Evolutionary conservation across 805 yeast species (phyloP), one percentile per base, ranked within the genome.

Genomic region (Yarrowia sp.): DNA sequence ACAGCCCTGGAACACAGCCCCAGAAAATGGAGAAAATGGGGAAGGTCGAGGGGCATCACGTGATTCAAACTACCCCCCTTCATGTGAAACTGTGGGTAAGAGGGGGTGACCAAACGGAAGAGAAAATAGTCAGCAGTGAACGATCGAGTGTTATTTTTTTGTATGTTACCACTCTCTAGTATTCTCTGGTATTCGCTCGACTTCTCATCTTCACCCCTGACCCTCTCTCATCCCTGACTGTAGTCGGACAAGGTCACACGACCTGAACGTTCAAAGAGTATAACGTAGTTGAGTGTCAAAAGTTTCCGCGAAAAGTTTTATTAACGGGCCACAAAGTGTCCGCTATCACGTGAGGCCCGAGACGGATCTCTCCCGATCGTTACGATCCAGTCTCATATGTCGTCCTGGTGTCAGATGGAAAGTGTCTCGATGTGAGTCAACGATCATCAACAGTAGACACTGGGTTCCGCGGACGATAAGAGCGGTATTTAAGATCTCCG

Each of bases 21-120:
- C 58, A 36, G 58, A 52, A 38, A 15, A 52, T 20, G 43, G 58
- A 36, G 58, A 52, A 38, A 15, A 52, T 20, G 43, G 58, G 58
- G 58, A 52, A 52, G 43, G 58, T 52, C 55, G 40, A 50, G 56
- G 56, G 56, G 42, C 55, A 13, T 52, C 58, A 52, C 58, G 58
- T 52, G 58, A 52, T 9, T 6, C 24, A 33, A 10, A 24, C 14
- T 14, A 30, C 8, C 19, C 19, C 17, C 13, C 40, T 13, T 17
- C 56, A 50, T 50, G 56, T 50, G 56, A 50, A 50, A 34, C 56
- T 50, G 17, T 19, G 12, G 8, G n/a, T 9, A n/a, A 20, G 15
- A 14, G 34, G 30, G 19, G 46, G 46, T 24, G 30, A 24, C 30
- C 6, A 24, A 24, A 24, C 7, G 30, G 30, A 24, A 24, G 3